A percentile compares a stretch with the other conserved stretches of the same genome.
Conservation (phyloP, 139 green algal genomes). For the Picochlorum sp. region DNA sequence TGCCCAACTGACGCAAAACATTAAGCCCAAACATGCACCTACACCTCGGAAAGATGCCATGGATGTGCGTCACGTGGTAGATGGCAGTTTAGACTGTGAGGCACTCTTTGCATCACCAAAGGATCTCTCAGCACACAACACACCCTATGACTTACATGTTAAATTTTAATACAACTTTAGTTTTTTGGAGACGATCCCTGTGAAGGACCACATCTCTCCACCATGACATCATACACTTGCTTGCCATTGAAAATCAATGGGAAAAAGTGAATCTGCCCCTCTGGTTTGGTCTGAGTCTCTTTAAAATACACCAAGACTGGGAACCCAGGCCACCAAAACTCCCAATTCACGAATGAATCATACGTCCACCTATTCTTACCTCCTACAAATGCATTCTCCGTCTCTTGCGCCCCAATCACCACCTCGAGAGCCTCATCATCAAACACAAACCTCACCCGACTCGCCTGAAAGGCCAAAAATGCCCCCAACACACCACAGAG, state of each 20-base stretch:
- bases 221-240: conserved; percentile 82
- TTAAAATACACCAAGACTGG: conserved; percentile 97
- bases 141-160: conserved; percentile 4
- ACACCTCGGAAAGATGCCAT: conserved; percentile 4
- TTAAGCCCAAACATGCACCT: neutral
- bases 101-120: neutral
- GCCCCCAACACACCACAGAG: conserved; percentile 45
- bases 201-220: conserved; percentile 64
- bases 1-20: conserved; percentile 15
- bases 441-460: conserved; percentile 71
- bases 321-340: conserved; percentile 91
- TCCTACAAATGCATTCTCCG: conserved; percentile 80
- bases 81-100: neutral
- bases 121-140: neutral
- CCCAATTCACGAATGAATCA: conserved; percentile 81
- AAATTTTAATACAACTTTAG: conserved; percentile 4
- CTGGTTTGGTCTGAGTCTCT: conserved; percentile 94
- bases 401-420: conserved; percentile 45
- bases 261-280: conserved; percentile 98
- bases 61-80: too few relatives aligned
- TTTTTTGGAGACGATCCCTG: conserved; percentile 38
- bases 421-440: conserved; percentile 62
- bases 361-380: conserved; percentile 77
- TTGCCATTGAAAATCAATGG: conserved; percentile 85
- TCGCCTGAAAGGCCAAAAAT: conserved; percentile 66